Base-by-base conservation (phyloP, 257 asterid species). In the Scutellaria minor region DNA sequence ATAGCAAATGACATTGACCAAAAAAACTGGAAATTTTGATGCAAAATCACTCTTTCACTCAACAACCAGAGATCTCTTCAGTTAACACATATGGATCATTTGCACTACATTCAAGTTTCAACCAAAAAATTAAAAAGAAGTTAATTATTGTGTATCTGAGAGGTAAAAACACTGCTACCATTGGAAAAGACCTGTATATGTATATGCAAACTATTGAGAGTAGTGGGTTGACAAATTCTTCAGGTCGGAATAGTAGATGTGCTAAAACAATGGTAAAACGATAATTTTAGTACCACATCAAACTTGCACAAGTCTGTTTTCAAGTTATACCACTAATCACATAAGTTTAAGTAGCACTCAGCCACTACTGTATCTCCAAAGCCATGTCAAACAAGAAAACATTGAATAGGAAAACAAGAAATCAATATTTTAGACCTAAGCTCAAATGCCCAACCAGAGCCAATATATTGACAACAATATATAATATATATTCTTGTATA, bases 281-380 rank as follows among this genome's bases (percentile, higher is more conserved):
- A 31, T 31, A 31, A 2, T 31, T 31, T 31, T 31, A 31, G 37
- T 2, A 31, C 5, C 37, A 31, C 5, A 31, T 37, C 52, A 39
- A 71, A 61, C 65, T 53, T 54, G 44, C n/a, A 42, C 22, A 12
- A 41, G 66, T 66, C 51, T 51, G 24, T 13, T 31, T 40, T 56
- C 62, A 53, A 66, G n/a, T 65, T 65, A 47, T 31, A 56, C 45
- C 60, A 44, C 51, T 31, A 54, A 22, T 67, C 53, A 64, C 27
- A 66, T n/a, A 48, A 57, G 15, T 13, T 14, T 7, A 62, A 72
- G 42, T 7, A 72, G 69, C 5, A 4, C 37, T 31, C 37, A 31
- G 37, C 18, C 18, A 18, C 18, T 18, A 18, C 18, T 18, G 18
- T 31, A 31, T 31, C 37, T 31, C 37, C 4, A n/a, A 61, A 40